Evolutionary conservation across 2,329 filamentous ascomycete genomes (phyloP).

Genomic region (Cryphonectria nitschkei): DNA sequence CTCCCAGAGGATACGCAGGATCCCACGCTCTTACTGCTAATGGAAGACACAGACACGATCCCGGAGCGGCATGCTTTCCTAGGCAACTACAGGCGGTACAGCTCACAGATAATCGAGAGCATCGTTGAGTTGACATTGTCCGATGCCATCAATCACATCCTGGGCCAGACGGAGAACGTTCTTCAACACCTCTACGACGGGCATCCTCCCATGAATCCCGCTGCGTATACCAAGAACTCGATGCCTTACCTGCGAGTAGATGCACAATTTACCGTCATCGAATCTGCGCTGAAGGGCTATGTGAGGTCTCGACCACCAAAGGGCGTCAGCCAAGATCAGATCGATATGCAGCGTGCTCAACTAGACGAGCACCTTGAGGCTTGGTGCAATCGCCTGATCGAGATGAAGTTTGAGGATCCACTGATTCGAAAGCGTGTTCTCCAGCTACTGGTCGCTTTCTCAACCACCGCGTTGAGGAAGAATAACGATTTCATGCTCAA

Average conservation of each 20-base stretch:
- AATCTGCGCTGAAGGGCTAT: constrained; percentile 87
- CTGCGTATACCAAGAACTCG: constrained; percentile 69
- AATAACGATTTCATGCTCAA: constrained; percentile 83
- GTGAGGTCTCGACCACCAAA: constrained; percentile 67
- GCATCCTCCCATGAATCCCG: constrained; percentile 65
- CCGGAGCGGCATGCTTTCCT: constrained; percentile 94
- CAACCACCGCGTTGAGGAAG: constrained; percentile 76
- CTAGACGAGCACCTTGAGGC: constrained; percentile 68
- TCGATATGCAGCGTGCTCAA: constrained; percentile 54
- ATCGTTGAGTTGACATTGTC: constrained; percentile 81
- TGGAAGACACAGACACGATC: constrained; percentile 93
- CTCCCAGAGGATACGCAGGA: constrained; percentile 82
- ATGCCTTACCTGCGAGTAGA: constrained; percentile 79
- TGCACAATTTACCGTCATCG: constrained; percentile 86
- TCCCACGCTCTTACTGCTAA: constrained; percentile 77
- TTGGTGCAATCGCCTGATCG: constrained; percentile 74
- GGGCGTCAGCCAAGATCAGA: constrained; percentile 19
- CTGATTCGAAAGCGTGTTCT: constrained; percentile 80
- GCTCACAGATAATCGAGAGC: constrained; percentile 81
- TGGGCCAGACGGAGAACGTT: constrained; percentile 75
- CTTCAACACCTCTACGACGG: constrained; percentile 77
- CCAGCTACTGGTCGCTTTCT: constrained; percentile 82
- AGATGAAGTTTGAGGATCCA: constrained; percentile 79
- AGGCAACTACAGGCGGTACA: constrained; percentile 92
- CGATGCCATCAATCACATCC: constrained; percentile 85